Evolutionary conservation across 495 filamentous ascomycete genomes (phyloP).

Genomic region (Xylaria longipes): DNA sequence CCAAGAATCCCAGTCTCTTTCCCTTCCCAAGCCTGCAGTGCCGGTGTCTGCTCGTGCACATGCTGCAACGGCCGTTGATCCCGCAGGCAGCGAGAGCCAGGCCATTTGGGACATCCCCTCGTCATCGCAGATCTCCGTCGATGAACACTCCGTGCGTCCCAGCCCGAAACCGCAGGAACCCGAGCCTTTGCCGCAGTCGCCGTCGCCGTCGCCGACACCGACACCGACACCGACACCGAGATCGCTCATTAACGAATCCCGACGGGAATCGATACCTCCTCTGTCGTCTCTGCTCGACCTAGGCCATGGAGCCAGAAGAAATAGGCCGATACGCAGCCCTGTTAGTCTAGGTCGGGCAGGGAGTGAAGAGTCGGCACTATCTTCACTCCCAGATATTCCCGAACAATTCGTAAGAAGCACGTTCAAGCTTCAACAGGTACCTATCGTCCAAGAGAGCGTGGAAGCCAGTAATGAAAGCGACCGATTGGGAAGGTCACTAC

Average conservation of each 20-base stretch:
- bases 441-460: conserved; percentile 25
- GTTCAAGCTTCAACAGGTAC: conserved; percentile 25
- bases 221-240: conserved; percentile 1
- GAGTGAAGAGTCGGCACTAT: conserved; percentile 1
- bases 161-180: conserved; percentile 13
- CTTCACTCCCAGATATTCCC: conserved; percentile 3
- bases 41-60: background rate
- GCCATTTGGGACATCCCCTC: conserved; percentile 37
- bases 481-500: conserved; percentile 54
- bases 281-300: conserved; percentile 28
- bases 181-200: background rate
- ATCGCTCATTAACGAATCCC: conserved; percentile 8
- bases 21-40: conserved; percentile 26
- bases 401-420: conserved; percentile 16
- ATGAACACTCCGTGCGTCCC: conserved; percentile 15
- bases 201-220: too few species aligned
- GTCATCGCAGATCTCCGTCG: conserved; percentile 30
- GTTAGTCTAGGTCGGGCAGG: background rate
- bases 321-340: background rate
- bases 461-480: conserved; percentile 14
- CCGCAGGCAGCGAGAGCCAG: background rate
- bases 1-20: conserved; percentile 37
- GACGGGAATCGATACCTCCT: conserved; percentile 28
- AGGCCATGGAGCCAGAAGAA: background rate
- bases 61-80: conserved; percentile 5